A percentile compares a stretch with the other conserved stretches of the same genome.
phyloP scores from a whole-genome alignment of 1,284 basidiomycete species.

The Binderoboletus segoi region DNA sequence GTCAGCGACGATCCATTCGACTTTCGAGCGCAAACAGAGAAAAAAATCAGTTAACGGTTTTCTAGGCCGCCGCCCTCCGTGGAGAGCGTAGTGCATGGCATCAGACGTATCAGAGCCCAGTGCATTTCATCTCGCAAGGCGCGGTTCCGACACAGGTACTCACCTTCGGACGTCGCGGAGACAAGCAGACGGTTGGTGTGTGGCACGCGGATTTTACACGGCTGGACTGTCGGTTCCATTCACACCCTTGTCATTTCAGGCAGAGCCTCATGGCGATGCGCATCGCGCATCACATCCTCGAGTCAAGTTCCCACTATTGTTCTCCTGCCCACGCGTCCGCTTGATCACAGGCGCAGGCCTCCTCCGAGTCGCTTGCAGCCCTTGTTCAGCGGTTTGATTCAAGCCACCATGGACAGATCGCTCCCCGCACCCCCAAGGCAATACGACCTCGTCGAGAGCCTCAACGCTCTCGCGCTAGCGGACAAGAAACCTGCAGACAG shows the following conservation, averaged over 20 bases:
- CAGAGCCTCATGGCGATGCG: conserved; percentile 12
- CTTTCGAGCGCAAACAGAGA: conserved; percentile 1
- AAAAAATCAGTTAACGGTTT: conserved; percentile 80
- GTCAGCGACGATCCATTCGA: conserved; percentile 9
- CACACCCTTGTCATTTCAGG: conserved; percentile 1
- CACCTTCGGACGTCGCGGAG: background rate
- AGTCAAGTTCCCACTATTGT: conserved; percentile 22
- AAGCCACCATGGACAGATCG: conserved; percentile 27
- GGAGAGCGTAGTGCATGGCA: conserved; percentile 75
- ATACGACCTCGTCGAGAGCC: conserved; percentile 40
- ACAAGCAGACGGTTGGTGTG: background rate
- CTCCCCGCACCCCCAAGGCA: conserved; percentile 19
- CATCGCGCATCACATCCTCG: background rate
- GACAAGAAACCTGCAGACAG: conserved; percentile 15
- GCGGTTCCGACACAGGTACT: background rate
- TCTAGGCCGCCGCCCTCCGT: conserved; percentile 78
- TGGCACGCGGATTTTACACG: background rate
- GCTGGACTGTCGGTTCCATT: background rate
- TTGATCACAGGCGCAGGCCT: conserved; percentile 8
- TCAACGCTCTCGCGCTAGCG: conserved; percentile 41
- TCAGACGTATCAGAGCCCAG: conserved; percentile 81
- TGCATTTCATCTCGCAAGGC: conserved; percentile 72
- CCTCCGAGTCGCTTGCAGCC: conserved; percentile 21
- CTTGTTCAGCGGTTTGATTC: conserved; percentile 3
- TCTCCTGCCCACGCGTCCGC: conserved; percentile 1